Evolutionary conservation across 2,329 filamentous ascomycete species (phyloP), one percentile per base, ranked within the genome.

Genomic region (Calcarisporium arbuscula): DNA sequence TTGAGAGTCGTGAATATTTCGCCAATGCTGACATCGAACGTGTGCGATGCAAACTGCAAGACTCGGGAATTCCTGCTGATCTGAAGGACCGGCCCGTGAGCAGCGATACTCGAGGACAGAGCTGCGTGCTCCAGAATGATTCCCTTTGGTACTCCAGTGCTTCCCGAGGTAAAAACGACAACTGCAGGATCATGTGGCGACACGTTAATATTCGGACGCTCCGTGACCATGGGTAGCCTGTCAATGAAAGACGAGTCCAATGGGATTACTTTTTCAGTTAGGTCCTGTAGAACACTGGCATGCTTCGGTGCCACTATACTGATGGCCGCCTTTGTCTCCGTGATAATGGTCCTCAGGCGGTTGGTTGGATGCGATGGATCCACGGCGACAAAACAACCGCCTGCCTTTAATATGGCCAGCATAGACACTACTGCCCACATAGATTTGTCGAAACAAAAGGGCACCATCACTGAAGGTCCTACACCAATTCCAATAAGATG

Each of bases 401-500:
- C 39, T 9, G 39, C 32, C 27, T 39, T 39, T 8, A 39, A 14
- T 15, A 41, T 26, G 25, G 14, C 36, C 6, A 41, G 7, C 27
- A 35, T 30, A n/a, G 27, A 28, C 8, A 41, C 19, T 18, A 28
- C 22, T 5, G 32, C 17, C 32, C 28, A 39, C 8, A 21, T 21
- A 4, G 32, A 36, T 22, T 38, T 37, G 19, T 43, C 30, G 14
- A 40, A 37, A 23, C 34, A 40, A 8, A 37, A 11, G 7, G 30
- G 37, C 16, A 43, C 23, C 5, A 34, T 30, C 16, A n/a, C n/a
- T n/a, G n/a, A n/a, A n/a, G 63, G 57, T 1, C 57, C 52, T 1
- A 72, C 60, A 3, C 70, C 70, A 10, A 62, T 51, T 15, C 61
- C 22, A 3, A 39, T 20, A 15, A 47, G 39, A 6, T 39, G 35